Percentiles rank a stretch among this genome's conserved stretches.
Evolutionary conservation across 2,329 filamentous ascomycete species (phyloP).

Genomic region (Ascomycota sp.): DNA sequence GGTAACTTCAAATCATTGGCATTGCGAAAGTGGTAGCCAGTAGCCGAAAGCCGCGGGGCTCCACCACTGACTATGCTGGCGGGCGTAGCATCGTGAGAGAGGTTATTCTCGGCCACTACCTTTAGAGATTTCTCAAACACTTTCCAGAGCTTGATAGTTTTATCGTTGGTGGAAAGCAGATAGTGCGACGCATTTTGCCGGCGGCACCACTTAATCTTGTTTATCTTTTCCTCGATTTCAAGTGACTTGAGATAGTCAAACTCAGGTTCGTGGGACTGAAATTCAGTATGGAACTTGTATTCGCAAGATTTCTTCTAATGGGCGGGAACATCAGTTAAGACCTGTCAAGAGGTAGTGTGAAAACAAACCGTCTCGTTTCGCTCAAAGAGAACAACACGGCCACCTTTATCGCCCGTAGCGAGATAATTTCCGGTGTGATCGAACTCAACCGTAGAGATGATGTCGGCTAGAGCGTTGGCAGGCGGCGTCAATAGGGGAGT

Average conservation of each 20-base stretch:
- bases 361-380: slow-evolving; percentile 76
- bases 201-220: slow-evolving; percentile 99
- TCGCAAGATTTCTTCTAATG: slow-evolving; percentile 99
- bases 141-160: slow-evolving; percentile 99
- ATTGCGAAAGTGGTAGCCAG: slow-evolving; percentile 57
- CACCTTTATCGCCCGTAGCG: slow-evolving; percentile 77
- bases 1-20: slow-evolving; percentile 78
- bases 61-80: slow-evolving; percentile 52
- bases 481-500: slow-evolving; percentile 2
- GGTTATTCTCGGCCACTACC: slow-evolving; percentile 95
- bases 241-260: slow-evolving; percentile 98
- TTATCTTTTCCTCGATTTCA: slow-evolving; percentile 99
- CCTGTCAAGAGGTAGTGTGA: too few relatives aligned
- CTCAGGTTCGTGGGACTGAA: slow-evolving; percentile 97
- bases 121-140: slow-evolving; percentile 99
- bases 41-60: slow-evolving; percentile 45
- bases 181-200: slow-evolving; percentile 98
- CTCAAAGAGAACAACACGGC: slow-evolving; percentile 69
- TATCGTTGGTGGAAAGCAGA: slow-evolving; percentile 94
- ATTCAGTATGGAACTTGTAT: slow-evolving; percentile 99
- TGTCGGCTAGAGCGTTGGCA: slow-evolving; percentile 42
- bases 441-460: slow-evolving; percentile 81
- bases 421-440: slow-evolving; percentile 81
- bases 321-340: too few relatives aligned
- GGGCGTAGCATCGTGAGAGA: slow-evolving; percentile 84